Evolutionary conservation across 2,329 filamentous ascomycete genomes (phyloP).

Genomic region (Aureobasidium mangrovei): DNA sequence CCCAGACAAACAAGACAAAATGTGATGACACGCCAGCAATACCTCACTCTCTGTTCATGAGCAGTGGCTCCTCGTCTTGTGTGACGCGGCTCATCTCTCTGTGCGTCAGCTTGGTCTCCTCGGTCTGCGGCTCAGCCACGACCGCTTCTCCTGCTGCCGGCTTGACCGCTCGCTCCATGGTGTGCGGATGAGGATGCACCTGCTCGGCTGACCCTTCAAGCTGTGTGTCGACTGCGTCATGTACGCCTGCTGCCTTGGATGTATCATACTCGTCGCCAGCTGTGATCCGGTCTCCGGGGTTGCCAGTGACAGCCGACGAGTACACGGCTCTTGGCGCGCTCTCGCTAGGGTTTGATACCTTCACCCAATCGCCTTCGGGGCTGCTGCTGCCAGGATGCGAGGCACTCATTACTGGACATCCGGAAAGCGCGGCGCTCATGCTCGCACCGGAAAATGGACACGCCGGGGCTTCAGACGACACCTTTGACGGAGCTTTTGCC

Average conservation of each 20-base stretch:
- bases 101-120: constrained; percentile 28
- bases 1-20: too few species aligned
- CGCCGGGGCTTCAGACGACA: not conserved
- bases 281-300: constrained; percentile 15
- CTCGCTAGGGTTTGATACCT: not conserved
- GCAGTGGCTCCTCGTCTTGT: constrained; percentile 27
- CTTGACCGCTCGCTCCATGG: constrained; percentile 25
- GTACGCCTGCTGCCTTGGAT: constrained; percentile 17
- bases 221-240: constrained; percentile 25
- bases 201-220: constrained; percentile 22
- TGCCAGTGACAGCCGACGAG: constrained; percentile 20
- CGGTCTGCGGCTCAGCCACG: constrained; percentile 23
- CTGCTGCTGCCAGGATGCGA: not conserved
- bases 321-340: constrained; percentile 17
- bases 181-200: constrained; percentile 29
- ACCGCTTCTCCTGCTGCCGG: constrained; percentile 30
- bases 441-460: constrained; percentile 7
- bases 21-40: too few species aligned
- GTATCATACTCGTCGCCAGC: constrained; percentile 18
- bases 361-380: constrained; percentile 4
- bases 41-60: constrained; percentile 19
- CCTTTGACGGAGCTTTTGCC: not conserved
- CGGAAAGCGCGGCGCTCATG: constrained; percentile 6
- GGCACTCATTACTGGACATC: constrained; percentile 5
- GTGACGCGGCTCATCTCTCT: constrained; percentile 31